Evolutionary conservation across 1,284 basidiomycete species (phyloP), one percentile per base, ranked within the genome.

Genomic region (Mrakiaceae sp.): DNA sequence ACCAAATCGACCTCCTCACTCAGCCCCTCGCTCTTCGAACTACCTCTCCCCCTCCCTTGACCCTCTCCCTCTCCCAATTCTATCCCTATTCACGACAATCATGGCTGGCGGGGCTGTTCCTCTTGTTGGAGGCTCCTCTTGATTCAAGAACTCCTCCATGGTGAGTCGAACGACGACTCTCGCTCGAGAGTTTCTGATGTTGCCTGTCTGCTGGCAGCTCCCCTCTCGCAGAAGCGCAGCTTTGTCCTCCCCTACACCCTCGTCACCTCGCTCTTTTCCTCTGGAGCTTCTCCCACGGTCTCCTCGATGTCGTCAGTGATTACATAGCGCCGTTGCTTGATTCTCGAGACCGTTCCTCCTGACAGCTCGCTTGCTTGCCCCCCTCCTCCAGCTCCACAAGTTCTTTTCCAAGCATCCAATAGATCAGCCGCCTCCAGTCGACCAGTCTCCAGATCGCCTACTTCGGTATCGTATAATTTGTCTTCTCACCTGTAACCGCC

Each of bases 391-490:
- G 74, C 79, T 81, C 65, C 83, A 89, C n/a, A n/a, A n/a, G n/a
- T 61, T 82, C 90, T 67, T 54, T 85, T 91, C 46, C 82, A 86
- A 62, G 78, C n/a, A n/a, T n/a, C n/a, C n/a, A n/a, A n/a, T n/a
- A 80, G 27, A 90, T 96, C 73, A 81, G 81, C 56, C 87, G 86
- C 70, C 81, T 87, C 16, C 83, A 90, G 73, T 90, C 87, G 56
- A 90, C 90, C 1, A 82, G 89, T 67, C 81, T 94, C 47, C 90
- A 94, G 72, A 81, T 89, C 7, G 87, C 88, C 4, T 93, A 92
- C 76, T 93, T 92, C 69, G 73, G 86, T 78, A 52, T 64, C 14
- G 60, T n/a, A 68, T 84, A 86, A 73, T 81, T 87, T 68, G 81
- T 67, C 60, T 76, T 66, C 71, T 77, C 74, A 2, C 74, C 75